Evolutionary conservation across 768 basidiomycete species (phyloP).

Genomic region (Leccinum pellstonianum): DNA sequence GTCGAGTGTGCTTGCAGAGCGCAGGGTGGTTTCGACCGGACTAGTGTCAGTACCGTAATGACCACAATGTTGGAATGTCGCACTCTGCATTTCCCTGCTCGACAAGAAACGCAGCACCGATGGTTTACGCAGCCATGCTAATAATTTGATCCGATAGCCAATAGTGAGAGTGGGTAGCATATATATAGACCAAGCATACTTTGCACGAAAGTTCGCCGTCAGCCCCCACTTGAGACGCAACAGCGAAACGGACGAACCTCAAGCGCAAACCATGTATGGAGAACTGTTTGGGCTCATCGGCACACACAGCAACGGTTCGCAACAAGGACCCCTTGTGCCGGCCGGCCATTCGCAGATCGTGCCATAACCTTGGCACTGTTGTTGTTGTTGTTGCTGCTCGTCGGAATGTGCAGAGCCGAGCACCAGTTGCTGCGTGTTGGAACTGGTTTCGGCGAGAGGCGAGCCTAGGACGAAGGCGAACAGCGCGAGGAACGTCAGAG

Average conservation of each 20-base stretch:
- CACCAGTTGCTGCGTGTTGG: slow-evolving; percentile 3
- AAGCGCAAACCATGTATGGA: slow-evolving; percentile 15
- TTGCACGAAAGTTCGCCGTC: background rate
- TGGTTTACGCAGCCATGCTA: background rate
- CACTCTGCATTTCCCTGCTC: background rate
- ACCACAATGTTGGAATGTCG: background rate
- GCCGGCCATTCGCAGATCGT: background rate
- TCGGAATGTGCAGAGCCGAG: background rate
- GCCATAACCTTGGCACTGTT: background rate
- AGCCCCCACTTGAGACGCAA: background rate
- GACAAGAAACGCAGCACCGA: background rate
- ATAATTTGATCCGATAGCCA: background rate
- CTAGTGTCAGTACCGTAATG: background rate
- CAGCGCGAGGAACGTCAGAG: slow-evolving; percentile 2
- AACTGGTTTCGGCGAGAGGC: background rate
- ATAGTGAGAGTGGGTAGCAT: background rate
- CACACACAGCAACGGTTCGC: slow-evolving; percentile 10
- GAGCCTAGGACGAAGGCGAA: slow-evolving; percentile 3
- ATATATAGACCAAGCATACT: background rate
- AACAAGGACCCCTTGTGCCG: slow-evolving; percentile 15
- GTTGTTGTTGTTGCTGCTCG: background rate
- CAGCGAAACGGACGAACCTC: background rate
- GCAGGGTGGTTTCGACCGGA: background rate
- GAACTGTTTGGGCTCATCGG: slow-evolving; percentile 2
- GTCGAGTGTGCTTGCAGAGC: background rate